Evolutionary conservation across 1,284 basidiomycete species (phyloP).

Genomic region (Cutaneotrichosporon sp.): DNA sequence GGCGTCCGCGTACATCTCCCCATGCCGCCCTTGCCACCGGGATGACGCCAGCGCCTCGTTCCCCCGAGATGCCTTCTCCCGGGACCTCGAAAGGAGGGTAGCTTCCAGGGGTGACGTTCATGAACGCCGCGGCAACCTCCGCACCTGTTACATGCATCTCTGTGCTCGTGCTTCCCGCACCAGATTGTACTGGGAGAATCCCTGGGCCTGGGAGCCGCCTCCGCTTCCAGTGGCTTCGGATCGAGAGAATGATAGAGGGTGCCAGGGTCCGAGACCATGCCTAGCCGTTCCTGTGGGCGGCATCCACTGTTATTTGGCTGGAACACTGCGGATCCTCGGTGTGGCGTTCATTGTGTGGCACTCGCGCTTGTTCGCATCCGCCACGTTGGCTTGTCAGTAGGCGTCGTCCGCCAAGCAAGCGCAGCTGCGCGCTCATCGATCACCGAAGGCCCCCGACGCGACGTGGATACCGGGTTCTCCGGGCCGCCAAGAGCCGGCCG

Average conservation of each 20-base stretch:
- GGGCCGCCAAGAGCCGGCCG: not conserved
- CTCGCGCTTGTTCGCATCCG: not conserved
- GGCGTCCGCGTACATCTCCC: not conserved
- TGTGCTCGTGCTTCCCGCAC: not conserved
- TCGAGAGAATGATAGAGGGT: not conserved
- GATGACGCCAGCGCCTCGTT: conserved; percentile 2
- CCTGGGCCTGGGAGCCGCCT: not conserved
- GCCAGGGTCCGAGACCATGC: not conserved
- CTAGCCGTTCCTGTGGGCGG: not conserved
- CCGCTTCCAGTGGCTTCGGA: not conserved
- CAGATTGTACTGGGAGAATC: not conserved
- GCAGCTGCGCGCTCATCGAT: not conserved
- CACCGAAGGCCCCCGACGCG: not conserved
- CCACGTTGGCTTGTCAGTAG: not conserved
- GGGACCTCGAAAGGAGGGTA: not conserved
- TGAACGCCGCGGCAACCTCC: not conserved
- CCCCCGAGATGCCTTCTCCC: not conserved
- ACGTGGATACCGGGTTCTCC: not conserved
- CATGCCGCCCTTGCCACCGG: not conserved
- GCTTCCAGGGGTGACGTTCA: not conserved
- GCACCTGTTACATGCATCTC: not conserved
- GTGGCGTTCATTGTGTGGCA: not conserved
- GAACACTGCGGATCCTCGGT: not conserved
- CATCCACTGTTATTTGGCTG: not conserved
- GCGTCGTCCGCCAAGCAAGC: not conserved